These are phyloP conservation scores for Kappamyces sp. DNA, from an alignment of 192 early-diverging fungal genomes.

Conservation along the genomic window DNA sequence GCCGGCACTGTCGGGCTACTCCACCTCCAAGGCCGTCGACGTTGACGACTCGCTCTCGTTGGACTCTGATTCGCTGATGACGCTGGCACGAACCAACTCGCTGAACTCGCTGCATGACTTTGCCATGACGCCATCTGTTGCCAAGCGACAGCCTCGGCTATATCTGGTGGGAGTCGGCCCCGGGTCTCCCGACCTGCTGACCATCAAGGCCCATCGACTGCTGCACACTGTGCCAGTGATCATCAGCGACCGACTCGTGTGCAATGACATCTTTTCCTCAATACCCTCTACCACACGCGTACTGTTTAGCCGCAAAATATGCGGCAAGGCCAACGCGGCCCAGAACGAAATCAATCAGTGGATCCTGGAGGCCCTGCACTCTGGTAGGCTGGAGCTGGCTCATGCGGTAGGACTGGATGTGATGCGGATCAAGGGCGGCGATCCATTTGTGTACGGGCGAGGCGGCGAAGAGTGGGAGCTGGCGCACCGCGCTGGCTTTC, in stretches of 20 bases:
- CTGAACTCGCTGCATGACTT: too few species aligned
- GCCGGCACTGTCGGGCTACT: too few species aligned
- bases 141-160: constrained; percentile 21
- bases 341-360: constrained; percentile 71
- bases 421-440: constrained; percentile 80
- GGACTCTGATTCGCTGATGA: too few species aligned
- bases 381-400: too few species aligned
- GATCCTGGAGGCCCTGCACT: constrained; percentile 59
- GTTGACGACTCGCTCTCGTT: too few species aligned
- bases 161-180: constrained; percentile 78
- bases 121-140: too few species aligned
- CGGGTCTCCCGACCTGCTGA: constrained; percentile 75
- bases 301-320: constrained; percentile 67
- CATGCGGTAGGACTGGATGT: constrained; percentile 51
- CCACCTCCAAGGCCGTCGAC: too few species aligned
- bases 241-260: constrained; percentile 76
- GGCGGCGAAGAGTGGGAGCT: constrained; percentile 74
- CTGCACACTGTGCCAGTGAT: constrained; percentile 65
- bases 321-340: constrained; percentile 55
- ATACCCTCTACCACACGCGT: constrained; percentile 28
- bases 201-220: constrained; percentile 52
- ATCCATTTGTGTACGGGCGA: constrained; percentile 83
- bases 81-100: too few species aligned
- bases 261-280: constrained; percentile 53
- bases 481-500: background rate